Base-by-base conservation (phyloP, 768 basidiomycete genomes). In the Mrakia blollopis region DNA sequence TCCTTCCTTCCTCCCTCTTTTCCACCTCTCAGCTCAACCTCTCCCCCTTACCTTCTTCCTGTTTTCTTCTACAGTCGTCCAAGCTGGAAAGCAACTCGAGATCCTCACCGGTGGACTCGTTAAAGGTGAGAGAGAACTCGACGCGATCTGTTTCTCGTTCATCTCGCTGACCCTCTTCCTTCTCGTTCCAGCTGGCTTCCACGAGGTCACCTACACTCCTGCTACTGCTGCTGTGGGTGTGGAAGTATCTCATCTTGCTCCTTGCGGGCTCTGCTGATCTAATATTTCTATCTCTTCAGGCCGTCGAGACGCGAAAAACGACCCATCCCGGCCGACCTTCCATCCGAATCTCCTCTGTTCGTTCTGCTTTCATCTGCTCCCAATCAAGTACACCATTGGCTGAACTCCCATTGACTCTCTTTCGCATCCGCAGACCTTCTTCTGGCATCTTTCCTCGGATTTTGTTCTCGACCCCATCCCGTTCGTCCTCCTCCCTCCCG, bases 41-140 rank as follows among this genome's bases (percentile, higher is more conserved):
- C 47, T 4, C 2, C 21, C 11, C 5, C 44, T 35, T 35, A 32
- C 52, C 4, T n/a, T 25, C 32, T 23, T 39, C 25, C 25, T 16
- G 32, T 18, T 23, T n/a, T 47, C 18, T 44, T 44, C n/a, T 23
- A 61, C 62, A 75, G 74, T 98, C 21, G 93, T 98, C 1, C 95
- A 98, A 83, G 94, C 94, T 2, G 95, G 95, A 57, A 96, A 94
- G 83, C 95, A 98, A 82, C 87, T 98, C 16, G 95, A 97, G 82
- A 92, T 93, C 83, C 85, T 94, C 65, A 84, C 85, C 9, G 85
- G 84, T 0, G 85, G 95, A 0, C 84, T 95, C 39, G 89, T 98
- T 82, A 92, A 92, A 81, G 65, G 65, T 68, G 25, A 35, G 65
- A 25, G 21, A 25, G 62, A 32, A 77, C 73, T 39, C 32, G 4